Percentiles rank a stretch among this genome's conserved stretches.
Evolutionary conservation across 2,329 filamentous ascomycete genomes (phyloP).

Genomic region (Diaporthe nobilis): DNA sequence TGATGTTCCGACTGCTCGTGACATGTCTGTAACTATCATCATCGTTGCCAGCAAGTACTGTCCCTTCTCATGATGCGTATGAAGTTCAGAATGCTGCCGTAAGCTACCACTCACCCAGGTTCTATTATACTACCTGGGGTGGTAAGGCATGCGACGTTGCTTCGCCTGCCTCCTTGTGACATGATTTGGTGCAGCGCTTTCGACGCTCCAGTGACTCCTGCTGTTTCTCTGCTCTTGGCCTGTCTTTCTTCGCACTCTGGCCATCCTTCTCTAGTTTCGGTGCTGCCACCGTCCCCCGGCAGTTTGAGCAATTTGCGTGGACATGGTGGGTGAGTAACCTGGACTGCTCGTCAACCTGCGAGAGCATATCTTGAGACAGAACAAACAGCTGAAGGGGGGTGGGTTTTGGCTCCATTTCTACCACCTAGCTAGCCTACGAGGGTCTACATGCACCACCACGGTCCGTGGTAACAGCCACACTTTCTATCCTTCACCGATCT

Average conservation of each 20-base stretch:
- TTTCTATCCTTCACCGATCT: background rate
- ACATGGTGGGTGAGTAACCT: no score
- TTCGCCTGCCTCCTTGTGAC: background rate
- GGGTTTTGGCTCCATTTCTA: background rate
- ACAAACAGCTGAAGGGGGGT: background rate
- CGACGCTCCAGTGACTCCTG: background rate
- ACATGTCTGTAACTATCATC: background rate
- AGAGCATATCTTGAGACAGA: background rate
- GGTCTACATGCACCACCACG: background rate
- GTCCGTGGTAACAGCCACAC: background rate
- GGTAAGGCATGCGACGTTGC: no score
- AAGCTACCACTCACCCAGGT: no score
- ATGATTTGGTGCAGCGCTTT: background rate
- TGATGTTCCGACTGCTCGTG: background rate
- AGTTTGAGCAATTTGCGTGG: background rate
- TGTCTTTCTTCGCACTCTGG: background rate
- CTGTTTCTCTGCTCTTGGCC: no score
- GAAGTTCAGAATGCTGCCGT: no score
- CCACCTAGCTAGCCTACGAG: background rate
- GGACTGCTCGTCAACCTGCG: no score
- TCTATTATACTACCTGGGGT: no score
- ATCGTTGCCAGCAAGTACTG: no score
- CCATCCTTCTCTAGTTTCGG: no score
- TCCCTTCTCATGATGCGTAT: no score
- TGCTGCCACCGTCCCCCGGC: background rate